Evolutionary conservation across 2,329 filamentous ascomycete genomes (phyloP), one percentile per base, ranked within the genome.

Genomic region (Cadophora sp.): DNA sequence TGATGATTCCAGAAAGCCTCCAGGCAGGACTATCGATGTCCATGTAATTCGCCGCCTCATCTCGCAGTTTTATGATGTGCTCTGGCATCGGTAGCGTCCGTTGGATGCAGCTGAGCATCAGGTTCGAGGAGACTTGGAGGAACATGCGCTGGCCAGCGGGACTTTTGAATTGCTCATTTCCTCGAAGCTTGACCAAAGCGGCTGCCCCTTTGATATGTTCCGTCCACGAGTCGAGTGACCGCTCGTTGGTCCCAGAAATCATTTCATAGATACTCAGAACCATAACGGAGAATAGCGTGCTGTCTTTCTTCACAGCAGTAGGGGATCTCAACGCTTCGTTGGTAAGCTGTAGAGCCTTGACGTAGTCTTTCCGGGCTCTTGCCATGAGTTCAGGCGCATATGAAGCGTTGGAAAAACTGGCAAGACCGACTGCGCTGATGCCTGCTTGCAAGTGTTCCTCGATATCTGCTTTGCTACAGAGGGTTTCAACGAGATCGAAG

Each of bases 221-320:
- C 64, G 84, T 80, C 82, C 84, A 87, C 6, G 83, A 83, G 58
- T 79, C 76, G 69, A 85, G 78, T 0, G 83, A 85, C 60, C 81
- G 79, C 13, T 80, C 76, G 7, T 79, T 81, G 24, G 77, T 79
- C 18, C 84, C 83, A 8, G 83, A 81, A 64, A 87, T 79, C 71
- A 83, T 84, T 73, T 87, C 85, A 45, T 83, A 87, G 3, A 85
- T 82, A 55, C 84, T 81, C 7, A 87, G 78, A 53, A 87, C 82
- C 60, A 87, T 79, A 20, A 87, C 81, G 0, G 83, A 81, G 14
- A 87, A 80, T 78, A 87, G 82, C 0, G 85, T 87, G 58, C 80
- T 84, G 70, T 87, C 85, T 70, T 84, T 84, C 68, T 82, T 78
- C 4, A 81, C 83, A 64, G 83, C 80, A 18, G 66, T 70, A 0